phyloP scores from a whole-genome alignment of 73 alveolate genomes.

The Paramecium bursaria region DNA sequence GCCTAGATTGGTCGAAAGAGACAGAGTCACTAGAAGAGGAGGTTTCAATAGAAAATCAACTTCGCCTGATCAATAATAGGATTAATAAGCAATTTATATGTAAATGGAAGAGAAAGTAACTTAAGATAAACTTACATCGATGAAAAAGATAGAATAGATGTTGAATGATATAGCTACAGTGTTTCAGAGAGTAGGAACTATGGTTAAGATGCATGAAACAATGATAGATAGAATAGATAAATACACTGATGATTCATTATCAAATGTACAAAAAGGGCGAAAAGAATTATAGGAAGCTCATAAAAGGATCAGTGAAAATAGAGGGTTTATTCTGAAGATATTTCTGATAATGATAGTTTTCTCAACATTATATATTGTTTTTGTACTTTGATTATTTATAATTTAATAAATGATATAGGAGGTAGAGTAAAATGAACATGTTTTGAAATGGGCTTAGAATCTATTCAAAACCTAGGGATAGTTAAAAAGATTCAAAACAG shows the following conservation, averaged over 20 bases:
- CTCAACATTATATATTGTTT: conserved; percentile 28
- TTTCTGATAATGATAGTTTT: conserved; percentile 30
- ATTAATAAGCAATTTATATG: conserved; percentile 33
- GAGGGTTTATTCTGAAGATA: conserved; percentile 48
- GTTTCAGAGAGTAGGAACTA: conserved; percentile 42
- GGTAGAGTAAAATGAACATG: no score
- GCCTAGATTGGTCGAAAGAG: conserved; percentile 31
- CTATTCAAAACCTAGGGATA: no score
- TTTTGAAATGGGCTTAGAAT: no score
- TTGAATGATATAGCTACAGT: conserved; percentile 39
- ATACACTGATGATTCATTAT: conserved; percentile 38
- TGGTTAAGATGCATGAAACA: conserved; percentile 32
- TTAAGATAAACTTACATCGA: conserved; percentile 32
- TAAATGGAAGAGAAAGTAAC: neutral
- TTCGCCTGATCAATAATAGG: neutral
- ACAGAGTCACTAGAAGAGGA: conserved; percentile 15
- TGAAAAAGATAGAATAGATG: conserved; percentile 38
- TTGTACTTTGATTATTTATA: conserved; percentile 27
- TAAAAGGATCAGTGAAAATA: conserved; percentile 19
- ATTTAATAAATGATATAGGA: no score
- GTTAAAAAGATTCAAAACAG: no score
- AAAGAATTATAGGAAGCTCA: conserved; percentile 58
- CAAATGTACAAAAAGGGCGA: conserved; percentile 45
- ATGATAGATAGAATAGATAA: conserved; percentile 57
- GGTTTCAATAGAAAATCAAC: conserved; percentile 13